Evolutionary conservation across 495 filamentous ascomycete genomes (phyloP), one percentile per base, ranked within the genome.

Genomic region (Daldinia loculata): DNA sequence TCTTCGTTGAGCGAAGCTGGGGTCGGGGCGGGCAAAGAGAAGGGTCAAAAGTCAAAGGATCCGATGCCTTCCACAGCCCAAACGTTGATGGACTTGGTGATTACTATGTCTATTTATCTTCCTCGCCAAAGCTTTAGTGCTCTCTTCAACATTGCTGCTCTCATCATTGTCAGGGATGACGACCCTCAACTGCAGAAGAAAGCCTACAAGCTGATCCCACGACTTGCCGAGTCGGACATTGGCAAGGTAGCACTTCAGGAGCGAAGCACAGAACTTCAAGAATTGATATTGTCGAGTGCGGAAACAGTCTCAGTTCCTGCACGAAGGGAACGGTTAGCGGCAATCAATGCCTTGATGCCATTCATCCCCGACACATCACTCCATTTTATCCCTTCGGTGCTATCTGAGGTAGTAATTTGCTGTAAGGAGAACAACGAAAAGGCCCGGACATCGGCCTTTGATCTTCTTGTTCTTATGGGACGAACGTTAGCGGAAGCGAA

Each of bases 101-200:
- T 98, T 74, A 94, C 95, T 14, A 93, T 98, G 80, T 94, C 96
- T 5, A 91, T 93, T 29, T 96, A 99, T 75, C 86, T 99, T 22
- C 94, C 96, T 3, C 84, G 92, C 14, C 86, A 91, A 43, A 93
- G 92, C 78, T 97, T 95, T 71, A 81, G 86, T 34, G 84, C 87
- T 24, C 87, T 99, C 3, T 97, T 98, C 80, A 86, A 85, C 63
- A 92, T 98, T 66, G 92, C 95, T 5, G 84, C 92, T 0, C 83
- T 91, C 12, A 90, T 97, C 56, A 86, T 98, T 61, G 88, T 90
- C 71, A 90, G 88, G 70, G 80, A 87, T 53, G 85, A 89, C 36
- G 96, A 98, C 69, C 91, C 95, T 27, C 95, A 98, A 75, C 84
- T 99, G n/a, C 93, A 98, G 78, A 99, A 99, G 87, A 99, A 99